Conservation (phyloP, 345 rosid species). For the Populus davidiana region DNA sequence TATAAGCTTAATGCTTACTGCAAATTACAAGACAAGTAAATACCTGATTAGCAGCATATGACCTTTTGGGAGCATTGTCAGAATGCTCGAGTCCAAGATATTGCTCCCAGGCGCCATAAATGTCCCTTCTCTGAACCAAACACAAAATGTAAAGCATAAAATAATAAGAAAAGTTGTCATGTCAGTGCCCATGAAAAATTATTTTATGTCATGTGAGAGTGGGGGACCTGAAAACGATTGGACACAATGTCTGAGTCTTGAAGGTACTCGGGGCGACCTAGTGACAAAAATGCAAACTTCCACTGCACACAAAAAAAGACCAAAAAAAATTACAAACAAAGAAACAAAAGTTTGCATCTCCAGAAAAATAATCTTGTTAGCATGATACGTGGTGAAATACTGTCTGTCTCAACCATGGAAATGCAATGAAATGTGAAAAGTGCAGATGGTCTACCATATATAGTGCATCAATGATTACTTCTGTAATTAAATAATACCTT, state of each 20-base stretch:
- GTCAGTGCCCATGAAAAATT: background rate
- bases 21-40: background rate
- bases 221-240: slow-evolving; percentile 28
- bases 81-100: slow-evolving; percentile 95
- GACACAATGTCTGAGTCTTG: slow-evolving; percentile 31
- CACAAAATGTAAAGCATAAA: background rate
- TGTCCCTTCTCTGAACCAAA: slow-evolving; percentile 64
- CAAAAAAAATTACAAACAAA: background rate
- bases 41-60: slow-evolving; percentile 83
- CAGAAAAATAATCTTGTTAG: background rate
- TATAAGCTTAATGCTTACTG: background rate
- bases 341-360: background rate
- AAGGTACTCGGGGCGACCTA: slow-evolving; percentile 65
- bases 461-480: background rate
- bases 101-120: slow-evolving; percentile 96
- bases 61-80: slow-evolving; percentile 78
- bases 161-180: background rate
- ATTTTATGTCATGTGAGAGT: background rate
- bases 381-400: background rate
- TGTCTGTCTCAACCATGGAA: background rate
- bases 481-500: slow-evolving; percentile 19
- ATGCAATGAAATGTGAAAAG: background rate
- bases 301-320: slow-evolving; percentile 17
- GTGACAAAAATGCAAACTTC: slow-evolving; percentile 47
- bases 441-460: background rate